phyloP scores from a whole-genome alignment of 306 rosid species.

The Gastrolobium villosum region DNA sequence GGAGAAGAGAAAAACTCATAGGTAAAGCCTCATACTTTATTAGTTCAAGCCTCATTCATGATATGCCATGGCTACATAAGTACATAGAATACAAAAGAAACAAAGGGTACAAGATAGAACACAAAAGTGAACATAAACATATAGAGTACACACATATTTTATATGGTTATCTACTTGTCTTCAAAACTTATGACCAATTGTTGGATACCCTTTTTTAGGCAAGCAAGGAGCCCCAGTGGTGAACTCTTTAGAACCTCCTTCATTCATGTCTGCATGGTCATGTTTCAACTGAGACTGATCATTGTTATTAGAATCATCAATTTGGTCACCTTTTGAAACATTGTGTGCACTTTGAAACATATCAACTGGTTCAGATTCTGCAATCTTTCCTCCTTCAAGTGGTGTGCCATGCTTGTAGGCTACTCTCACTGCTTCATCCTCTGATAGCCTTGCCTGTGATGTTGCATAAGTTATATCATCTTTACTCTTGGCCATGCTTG shows the following conservation, averaged over 20 bases:
- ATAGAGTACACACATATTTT: background rate
- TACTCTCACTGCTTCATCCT: slow-evolving; percentile 68
- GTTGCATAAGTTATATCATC: slow-evolving; percentile 65
- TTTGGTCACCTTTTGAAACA: slow-evolving; percentile 34
- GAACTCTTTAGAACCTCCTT: slow-evolving; percentile 39
- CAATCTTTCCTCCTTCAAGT: slow-evolving; percentile 75
- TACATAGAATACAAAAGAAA: no score
- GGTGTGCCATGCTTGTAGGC: slow-evolving; percentile 68
- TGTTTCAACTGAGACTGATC: slow-evolving; percentile 49
- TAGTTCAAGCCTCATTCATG: no score
- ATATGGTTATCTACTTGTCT: background rate
- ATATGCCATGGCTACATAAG: no score
- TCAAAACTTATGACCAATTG: slow-evolving; percentile 46
- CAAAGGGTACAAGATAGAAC: background rate
- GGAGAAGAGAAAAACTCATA: no score
- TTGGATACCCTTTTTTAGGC: slow-evolving; percentile 48
- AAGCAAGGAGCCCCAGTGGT: slow-evolving; percentile 54
- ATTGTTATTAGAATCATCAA: slow-evolving; percentile 7
- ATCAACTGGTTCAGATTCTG: slow-evolving; percentile 66
- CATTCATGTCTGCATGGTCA: background rate
- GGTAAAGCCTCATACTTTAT: no score
- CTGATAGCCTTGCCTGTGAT: slow-evolving; percentile 63
- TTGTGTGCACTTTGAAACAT: slow-evolving; percentile 56
- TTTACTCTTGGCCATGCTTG: slow-evolving; percentile 63
- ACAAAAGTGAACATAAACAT: background rate